A percentile compares a stretch with the other conserved stretches of the same genome.
Evolutionary conservation across 306 rosid species (phyloP).

Genomic region (Quercus bicolor): DNA sequence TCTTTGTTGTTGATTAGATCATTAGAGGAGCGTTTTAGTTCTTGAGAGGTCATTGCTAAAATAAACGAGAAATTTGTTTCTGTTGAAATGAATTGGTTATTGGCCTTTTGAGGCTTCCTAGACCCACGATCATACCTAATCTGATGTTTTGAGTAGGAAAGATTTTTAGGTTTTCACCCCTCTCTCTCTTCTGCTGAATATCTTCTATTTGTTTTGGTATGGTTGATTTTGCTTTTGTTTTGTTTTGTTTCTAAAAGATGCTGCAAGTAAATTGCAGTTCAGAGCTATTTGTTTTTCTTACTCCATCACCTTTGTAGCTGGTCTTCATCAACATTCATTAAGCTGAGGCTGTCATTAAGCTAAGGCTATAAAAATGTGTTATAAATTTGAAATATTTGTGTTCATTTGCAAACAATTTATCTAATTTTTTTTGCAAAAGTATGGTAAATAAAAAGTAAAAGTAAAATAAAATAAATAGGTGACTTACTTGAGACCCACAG

Average conservation of each 20-base stretch:
- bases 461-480: too few relatives aligned
- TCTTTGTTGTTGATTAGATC: constrained; percentile 22
- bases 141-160: background rate
- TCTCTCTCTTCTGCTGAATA: background rate
- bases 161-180: background rate
- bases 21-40: constrained; percentile 24
- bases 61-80: constrained; percentile 38
- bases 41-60: constrained; percentile 32
- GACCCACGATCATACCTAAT: background rate
- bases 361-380: too few relatives aligned
- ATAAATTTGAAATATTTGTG: too few relatives aligned
- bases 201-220: background rate
- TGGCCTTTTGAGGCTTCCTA: background rate
- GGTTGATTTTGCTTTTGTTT: background rate
- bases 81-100: constrained; percentile 32
- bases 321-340: too few relatives aligned
- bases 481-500: too few relatives aligned
- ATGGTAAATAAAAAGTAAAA: too few relatives aligned
- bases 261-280: background rate
- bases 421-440: too few relatives aligned
- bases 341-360: too few relatives aligned
- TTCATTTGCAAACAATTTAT: too few relatives aligned
- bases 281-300: background rate
- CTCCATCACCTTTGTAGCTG: too few relatives aligned
- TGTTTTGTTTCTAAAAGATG: background rate